Evolutionary conservation across 306 rosid species (phyloP).

Genomic region (Nissolia schottii): DNA sequence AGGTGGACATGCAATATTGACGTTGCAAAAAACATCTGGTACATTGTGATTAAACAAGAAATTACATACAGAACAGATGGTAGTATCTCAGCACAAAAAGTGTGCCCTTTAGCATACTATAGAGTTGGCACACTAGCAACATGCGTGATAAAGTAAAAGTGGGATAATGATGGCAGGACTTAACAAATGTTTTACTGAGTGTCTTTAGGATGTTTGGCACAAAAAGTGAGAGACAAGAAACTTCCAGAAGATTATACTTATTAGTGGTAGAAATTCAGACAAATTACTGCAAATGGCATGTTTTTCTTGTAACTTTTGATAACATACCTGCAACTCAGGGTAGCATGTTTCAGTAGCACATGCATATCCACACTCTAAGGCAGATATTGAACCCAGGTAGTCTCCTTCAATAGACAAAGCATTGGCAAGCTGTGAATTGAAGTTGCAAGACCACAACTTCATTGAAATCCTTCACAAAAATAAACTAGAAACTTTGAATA

Average conservation of each 20-base stretch:
- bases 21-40: constrained; percentile 93
- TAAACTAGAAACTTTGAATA: constrained; percentile 22
- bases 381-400: constrained; percentile 65
- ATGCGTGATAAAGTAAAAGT: neutral
- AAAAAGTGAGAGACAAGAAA: neutral
- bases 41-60: constrained; percentile 30
- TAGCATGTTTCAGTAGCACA: constrained; percentile 63
- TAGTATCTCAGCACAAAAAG: neutral
- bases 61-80: constrained; percentile 23
- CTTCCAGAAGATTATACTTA: constrained; percentile 7
- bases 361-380: constrained; percentile 68
- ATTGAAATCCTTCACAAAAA: constrained; percentile 56
- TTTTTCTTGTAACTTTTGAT: neutral
- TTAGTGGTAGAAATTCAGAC: neutral
- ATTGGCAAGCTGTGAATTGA: constrained; percentile 94
- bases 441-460: constrained; percentile 94
- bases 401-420: constrained; percentile 90
- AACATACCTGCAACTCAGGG: constrained; percentile 82
- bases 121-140: neutral
- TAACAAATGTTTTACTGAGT: neutral
- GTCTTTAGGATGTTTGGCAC: neutral
- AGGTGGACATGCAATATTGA: constrained; percentile 86
- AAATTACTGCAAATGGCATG: constrained; percentile 7
- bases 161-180: neutral
- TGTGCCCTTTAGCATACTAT: constrained; percentile 6